phyloP scores from a whole-genome alignment of 176 grass and related monocot genomes.

The Luzula sylvatica region DNA sequence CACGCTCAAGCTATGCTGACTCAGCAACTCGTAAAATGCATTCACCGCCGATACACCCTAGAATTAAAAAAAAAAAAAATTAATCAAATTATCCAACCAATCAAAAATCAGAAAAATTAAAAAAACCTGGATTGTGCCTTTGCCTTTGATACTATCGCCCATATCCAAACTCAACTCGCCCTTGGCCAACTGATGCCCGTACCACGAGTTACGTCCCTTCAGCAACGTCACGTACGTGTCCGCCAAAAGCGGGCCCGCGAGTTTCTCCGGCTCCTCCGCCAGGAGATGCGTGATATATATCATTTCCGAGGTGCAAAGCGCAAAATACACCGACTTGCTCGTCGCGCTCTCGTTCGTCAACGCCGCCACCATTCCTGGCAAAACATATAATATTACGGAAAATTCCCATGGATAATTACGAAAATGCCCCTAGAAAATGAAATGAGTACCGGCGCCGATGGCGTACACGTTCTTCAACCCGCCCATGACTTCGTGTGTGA shows the following conservation, averaged over 20 bases:
- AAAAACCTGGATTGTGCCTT: conserved; percentile 99
- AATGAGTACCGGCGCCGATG: conserved; percentile 81
- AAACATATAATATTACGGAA: conserved; percentile 15
- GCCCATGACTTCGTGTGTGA: conserved; percentile 98
- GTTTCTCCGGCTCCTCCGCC: conserved; percentile 90
- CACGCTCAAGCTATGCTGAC: conserved; percentile 82
- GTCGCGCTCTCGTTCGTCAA: conserved; percentile 97
- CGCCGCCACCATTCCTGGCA: conserved; percentile 84
- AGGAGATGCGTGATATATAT: conserved; percentile 98
- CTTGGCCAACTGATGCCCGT: conserved; percentile 90
- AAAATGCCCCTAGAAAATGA: background rate
- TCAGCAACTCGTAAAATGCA: conserved; percentile 95
- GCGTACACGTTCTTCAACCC: conserved; percentile 98
- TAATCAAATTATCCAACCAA: background rate
- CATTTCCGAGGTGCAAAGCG: conserved; percentile 98
- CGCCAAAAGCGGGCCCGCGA: conserved; percentile 87
- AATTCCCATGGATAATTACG: background rate
- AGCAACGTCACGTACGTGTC: conserved; percentile 92
- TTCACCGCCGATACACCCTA: conserved; percentile 95
- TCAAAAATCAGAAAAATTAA: too few species aligned
- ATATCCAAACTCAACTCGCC: conserved; percentile 79
- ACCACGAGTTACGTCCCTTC: conserved; percentile 97
- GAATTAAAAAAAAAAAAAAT: conserved; percentile 20
- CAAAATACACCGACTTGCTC: conserved; percentile 96
- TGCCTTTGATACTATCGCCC: conserved; percentile 98